A percentile compares a stretch with the other conserved stretches of the same genome.
phyloP scores from a whole-genome alignment of 2,329 filamentous ascomycete species.

The Ophiostoma perfectum region DNA sequence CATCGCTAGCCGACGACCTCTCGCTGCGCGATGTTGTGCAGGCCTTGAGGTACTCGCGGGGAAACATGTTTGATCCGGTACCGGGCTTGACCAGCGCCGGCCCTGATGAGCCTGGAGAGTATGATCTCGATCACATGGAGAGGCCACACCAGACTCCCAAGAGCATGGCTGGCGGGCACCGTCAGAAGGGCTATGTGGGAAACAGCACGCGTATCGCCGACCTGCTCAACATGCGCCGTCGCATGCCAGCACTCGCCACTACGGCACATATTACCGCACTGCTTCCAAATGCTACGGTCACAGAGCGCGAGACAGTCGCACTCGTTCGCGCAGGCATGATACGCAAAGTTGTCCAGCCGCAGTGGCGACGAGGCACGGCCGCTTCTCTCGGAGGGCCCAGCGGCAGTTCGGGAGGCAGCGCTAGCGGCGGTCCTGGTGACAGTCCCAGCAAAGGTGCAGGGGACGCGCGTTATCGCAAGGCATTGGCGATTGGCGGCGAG shows the following conservation, averaged over 20 bases:
- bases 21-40: conserved; percentile 58
- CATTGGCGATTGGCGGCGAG: conserved; percentile 31
- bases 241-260: conserved; percentile 59
- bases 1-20: conserved; percentile 50
- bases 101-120: neutral
- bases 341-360: conserved; percentile 54
- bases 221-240: conserved; percentile 55
- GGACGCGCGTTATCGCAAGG: conserved; percentile 45
- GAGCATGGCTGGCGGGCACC: conserved; percentile 8
- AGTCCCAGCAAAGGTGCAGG: conserved; percentile 35
- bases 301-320: conserved; percentile 62
- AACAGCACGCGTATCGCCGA: conserved; percentile 48
- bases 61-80: conserved; percentile 58
- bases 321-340: conserved; percentile 53
- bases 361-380: conserved; percentile 40
- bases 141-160: neutral
- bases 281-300: conserved; percentile 54
- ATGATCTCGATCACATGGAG: neutral
- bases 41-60: conserved; percentile 57
- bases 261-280: conserved; percentile 62
- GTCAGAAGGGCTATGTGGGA: conserved; percentile 21
- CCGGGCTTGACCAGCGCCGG: conserved; percentile 36
- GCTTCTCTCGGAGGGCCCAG: conserved; percentile 29
- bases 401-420: conserved; percentile 38
- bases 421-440: neutral